Percentiles rank a stretch among this genome's conserved stretches.
phyloP scores from a whole-genome alignment of 2,329 filamentous ascomycete genomes.

The Lachnellula subtilissima region DNA sequence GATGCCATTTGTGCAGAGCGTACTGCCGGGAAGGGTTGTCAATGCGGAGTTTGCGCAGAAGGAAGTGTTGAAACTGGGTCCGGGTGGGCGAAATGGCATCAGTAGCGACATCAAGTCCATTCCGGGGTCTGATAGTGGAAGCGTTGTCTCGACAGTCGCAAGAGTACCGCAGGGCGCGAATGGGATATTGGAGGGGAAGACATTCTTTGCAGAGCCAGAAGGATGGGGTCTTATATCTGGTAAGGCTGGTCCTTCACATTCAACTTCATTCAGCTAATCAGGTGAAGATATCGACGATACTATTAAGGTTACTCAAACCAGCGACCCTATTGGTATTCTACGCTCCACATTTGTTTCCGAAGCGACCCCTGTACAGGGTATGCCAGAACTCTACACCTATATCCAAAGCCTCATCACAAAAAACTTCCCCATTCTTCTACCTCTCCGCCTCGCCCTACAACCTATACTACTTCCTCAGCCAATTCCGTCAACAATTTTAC shows the following conservation, averaged over 20 bases:
- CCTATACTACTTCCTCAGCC: conserved; percentile 78
- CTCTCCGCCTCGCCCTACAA: conserved; percentile 93
- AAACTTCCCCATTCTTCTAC: conserved; percentile 79
- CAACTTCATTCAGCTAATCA: conserved; percentile 13
- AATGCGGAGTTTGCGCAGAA: conserved; percentile 53
- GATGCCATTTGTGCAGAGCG: conserved; percentile 71
- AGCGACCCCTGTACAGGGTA: conserved; percentile 66
- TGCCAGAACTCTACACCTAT: conserved; percentile 76
- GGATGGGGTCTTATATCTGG: conserved; percentile 82
- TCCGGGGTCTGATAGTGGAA: conserved; percentile 43
- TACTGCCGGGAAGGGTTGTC: conserved; percentile 65
- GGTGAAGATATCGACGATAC: conserved; percentile 81
- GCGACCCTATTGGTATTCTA: conserved; percentile 74
- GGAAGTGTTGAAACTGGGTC: conserved; percentile 53
- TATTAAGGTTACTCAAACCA: conserved; percentile 85
- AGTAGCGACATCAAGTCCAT: conserved; percentile 57
- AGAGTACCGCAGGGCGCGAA: conserved; percentile 47
- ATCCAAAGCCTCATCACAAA: conserved; percentile 50
- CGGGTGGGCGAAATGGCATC: conserved; percentile 68
- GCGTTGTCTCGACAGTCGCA: conserved; percentile 43
- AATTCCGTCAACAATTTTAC: conserved; percentile 68
- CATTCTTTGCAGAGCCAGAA: conserved; percentile 67
- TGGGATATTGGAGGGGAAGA: conserved; percentile 60
- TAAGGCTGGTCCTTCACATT: conserved; percentile 31
- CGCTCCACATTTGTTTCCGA: conserved; percentile 76